Percentiles rank a stretch among this genome's conserved stretches.
Conservation (phyloP, 106 monocot genomes). For the Xerophyta viscosa region DNA sequence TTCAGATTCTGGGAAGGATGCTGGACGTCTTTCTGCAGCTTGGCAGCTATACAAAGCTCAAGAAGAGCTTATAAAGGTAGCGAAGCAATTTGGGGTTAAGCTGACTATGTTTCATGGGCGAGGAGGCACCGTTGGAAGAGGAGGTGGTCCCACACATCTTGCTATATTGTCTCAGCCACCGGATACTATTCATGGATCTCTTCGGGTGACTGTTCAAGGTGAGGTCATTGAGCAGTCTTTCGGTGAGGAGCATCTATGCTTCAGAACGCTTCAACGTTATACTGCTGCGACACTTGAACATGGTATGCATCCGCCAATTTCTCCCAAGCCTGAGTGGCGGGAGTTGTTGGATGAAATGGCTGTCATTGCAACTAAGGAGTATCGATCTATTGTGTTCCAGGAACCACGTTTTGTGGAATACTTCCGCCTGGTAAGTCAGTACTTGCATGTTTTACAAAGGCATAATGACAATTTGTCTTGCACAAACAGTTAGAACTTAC, state of each 20-base stretch:
- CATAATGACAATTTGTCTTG: no score
- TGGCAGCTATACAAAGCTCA: slow-evolving; percentile 93
- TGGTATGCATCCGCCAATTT: slow-evolving; percentile 87
- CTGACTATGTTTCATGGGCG: slow-evolving; percentile 94
- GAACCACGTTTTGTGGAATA: slow-evolving; percentile 96
- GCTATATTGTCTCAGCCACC: slow-evolving; percentile 87
- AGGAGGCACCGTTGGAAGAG: slow-evolving; percentile 88
- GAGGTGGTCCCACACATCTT: slow-evolving; percentile 79
- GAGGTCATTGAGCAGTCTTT: slow-evolving; percentile 92
- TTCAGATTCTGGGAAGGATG: slow-evolving; percentile 93
- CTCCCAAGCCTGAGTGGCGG: slow-evolving; percentile 90
- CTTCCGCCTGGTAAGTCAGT: slow-evolving; percentile 63
- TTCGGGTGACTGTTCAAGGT: slow-evolving; percentile 77
- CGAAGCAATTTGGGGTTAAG: slow-evolving; percentile 79
- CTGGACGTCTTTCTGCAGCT: slow-evolving; percentile 81
- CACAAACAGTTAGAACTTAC: no score
- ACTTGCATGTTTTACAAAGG: no score
- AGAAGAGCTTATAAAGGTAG: slow-evolving; percentile 75
- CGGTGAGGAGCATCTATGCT: slow-evolving; percentile 86
- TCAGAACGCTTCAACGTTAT: slow-evolving; percentile 78
- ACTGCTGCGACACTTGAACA: slow-evolving; percentile 94
- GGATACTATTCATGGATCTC: slow-evolving; percentile 70
- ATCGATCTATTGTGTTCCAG: slow-evolving; percentile 75
- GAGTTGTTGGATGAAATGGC: slow-evolving; percentile 84
- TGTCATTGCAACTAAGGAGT: slow-evolving; percentile 66